Base-by-base conservation (phyloP, 192 early-diverging fungal species). In the Rhizophagus sp. region DNA sequence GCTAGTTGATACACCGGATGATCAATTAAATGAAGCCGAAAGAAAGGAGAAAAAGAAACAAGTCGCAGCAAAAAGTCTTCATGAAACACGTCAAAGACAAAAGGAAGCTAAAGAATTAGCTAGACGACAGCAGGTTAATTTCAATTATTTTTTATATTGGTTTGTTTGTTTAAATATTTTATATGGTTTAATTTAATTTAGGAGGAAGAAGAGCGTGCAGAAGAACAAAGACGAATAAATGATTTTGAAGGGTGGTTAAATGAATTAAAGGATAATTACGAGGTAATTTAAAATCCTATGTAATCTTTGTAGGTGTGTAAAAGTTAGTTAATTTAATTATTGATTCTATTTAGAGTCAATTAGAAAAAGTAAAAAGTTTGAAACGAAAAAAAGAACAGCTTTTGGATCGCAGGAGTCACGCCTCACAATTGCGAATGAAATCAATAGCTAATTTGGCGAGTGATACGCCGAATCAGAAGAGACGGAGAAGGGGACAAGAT, bases 21-120 rank as follows among this genome's bases (percentile, higher is more conserved):
- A 91, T 4, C 87, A 93, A 79, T 88, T 97, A 8, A 90, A 89
- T 36, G 94, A 94, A 25, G 91, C 89, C 62, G 93, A 96, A 36
- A 89, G 83, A 71, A 93, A 93, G 79, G 94, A 96, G 66, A 97
- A 97, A 83, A 90, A 90, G 84, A 95, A 93, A 78, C 95, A 97
- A 80, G 3, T 84, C 88, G n/a, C 82, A 92, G 30, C 87, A 94
- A 63, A 95, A 94, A 82, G 94, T 91, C 9, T 68, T 93, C 92
- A 1, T 83, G 95, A 70, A 90, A 91, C 82, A 85, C 94, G 6
- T 90, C 92, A 27, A 90, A 90, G 41, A 85, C 83, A 36, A 94
- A 93, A 62, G 93, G 78, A 95, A 82, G 94, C 91, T 39, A 92
- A 94, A 78, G 91, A 93, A 50, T 80, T 84, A 34, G 83, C 84